Evolutionary conservation across 2,329 filamentous ascomycete species (phyloP).

Genomic region (Pyricularia pennisetigena): DNA sequence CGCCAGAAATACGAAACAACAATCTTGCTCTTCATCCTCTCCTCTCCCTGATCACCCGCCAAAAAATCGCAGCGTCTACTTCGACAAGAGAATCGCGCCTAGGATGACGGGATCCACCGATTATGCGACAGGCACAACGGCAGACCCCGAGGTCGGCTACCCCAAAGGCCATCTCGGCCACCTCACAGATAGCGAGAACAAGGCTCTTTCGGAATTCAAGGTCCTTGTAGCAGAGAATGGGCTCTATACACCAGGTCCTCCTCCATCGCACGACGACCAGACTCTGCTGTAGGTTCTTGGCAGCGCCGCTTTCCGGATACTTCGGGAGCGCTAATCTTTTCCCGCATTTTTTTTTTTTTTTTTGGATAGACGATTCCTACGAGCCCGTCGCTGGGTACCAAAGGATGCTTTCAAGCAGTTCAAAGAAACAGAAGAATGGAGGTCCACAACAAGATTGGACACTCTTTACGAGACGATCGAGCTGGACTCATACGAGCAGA

Average conservation of each 20-base stretch:
- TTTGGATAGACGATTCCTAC: constrained; percentile 66
- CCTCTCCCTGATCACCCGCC: neutral
- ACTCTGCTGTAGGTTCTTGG: constrained; percentile 51
- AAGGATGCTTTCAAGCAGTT: constrained; percentile 76
- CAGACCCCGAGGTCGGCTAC: constrained; percentile 37
- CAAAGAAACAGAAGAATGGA: constrained; percentile 81
- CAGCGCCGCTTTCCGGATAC: neutral
- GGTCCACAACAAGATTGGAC: constrained; percentile 67
- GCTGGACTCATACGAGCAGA: constrained; percentile 71
- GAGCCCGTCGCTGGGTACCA: constrained; percentile 72
- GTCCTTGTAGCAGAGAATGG: constrained; percentile 52
- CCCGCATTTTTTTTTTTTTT: too few relatives aligned
- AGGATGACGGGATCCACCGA: neutral
- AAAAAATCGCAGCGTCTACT: neutral
- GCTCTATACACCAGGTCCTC: constrained; percentile 47
- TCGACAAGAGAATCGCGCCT: neutral
- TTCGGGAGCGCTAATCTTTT: constrained; percentile 4
- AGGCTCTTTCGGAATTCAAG: constrained; percentile 65
- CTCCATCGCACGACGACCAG: constrained; percentile 61
- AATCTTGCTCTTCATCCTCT: neutral
- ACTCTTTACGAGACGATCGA: constrained; percentile 81
- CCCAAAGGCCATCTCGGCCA: constrained; percentile 74
- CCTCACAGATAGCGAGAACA: constrained; percentile 58
- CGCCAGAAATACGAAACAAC: neutral
- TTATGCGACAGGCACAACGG: constrained; percentile 7